A percentile compares a stretch with the other conserved stretches of the same genome.
Conservation (phyloP, 768 basidiomycete genomes). For the Pleurotus tuber-regium region DNA sequence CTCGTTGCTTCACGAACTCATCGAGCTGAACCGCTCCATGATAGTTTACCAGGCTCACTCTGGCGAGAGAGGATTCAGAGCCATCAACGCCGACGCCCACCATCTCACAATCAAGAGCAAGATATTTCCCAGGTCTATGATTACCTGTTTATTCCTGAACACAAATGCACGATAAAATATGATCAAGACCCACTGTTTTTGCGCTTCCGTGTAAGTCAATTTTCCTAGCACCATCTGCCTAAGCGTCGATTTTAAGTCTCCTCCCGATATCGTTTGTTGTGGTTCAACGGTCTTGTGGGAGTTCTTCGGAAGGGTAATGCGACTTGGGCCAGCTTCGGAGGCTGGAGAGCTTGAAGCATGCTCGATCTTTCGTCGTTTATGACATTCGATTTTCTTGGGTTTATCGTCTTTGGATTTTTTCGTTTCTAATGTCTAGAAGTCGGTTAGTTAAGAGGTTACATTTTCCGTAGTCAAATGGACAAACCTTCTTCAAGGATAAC, state of each 20-base stretch:
- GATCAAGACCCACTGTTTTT: background rate
- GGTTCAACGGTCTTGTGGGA: background rate
- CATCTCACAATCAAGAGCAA: constrained; percentile 97
- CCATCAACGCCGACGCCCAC: constrained; percentile 91
- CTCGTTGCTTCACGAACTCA: constrained; percentile 81
- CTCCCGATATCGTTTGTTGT: too few relatives aligned
- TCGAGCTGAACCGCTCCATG: constrained; percentile 79
- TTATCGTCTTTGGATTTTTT: background rate
- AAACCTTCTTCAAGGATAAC: background rate
- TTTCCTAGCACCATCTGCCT: background rate
- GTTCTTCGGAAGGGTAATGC: background rate
- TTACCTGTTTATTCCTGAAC: constrained; percentile 8
- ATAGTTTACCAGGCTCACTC: constrained; percentile 89
- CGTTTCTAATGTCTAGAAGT: background rate
- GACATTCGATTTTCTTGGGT: background rate
- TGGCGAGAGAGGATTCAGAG: constrained; percentile 78
- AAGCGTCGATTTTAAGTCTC: background rate
- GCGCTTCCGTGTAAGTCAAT: background rate
- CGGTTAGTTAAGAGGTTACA: background rate
- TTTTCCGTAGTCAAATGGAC: background rate
- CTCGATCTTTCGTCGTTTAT: background rate
- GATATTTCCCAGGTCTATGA: constrained; percentile 62
- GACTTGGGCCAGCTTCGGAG: background rate
- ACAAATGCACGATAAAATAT: background rate
- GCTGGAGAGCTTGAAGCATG: background rate